A percentile compares a stretch with the other conserved stretches of the same genome.
These are phyloP conservation scores for Vigna reflexopilosa DNA, from an alignment of 306 rosid genomes.

Conservation along the genomic window DNA sequence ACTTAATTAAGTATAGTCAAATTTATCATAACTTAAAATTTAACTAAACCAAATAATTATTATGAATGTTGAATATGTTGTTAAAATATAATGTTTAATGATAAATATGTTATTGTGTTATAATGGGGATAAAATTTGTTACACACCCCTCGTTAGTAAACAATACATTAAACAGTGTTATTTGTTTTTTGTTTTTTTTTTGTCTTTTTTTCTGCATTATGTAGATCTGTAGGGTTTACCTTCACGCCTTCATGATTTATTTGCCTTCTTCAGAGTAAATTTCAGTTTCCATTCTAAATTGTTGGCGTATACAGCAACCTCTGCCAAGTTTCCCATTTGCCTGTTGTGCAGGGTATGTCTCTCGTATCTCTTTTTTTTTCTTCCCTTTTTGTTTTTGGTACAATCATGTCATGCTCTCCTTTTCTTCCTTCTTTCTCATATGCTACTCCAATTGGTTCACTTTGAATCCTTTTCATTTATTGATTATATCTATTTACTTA, in stretches of 20 bases:
- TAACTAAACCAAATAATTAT: too few relatives aligned
- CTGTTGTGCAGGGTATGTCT: neutral
- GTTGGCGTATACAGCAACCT: slow-evolving; percentile 6
- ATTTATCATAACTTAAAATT: too few relatives aligned
- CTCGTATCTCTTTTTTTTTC: neutral
- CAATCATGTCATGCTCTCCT: slow-evolving; percentile 10
- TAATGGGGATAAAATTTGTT: too few relatives aligned
- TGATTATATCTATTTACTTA: neutral
- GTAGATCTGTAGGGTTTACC: neutral
- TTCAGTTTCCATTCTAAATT: slow-evolving; percentile 1
- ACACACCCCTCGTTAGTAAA: too few relatives aligned
- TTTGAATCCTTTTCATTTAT: neutral
- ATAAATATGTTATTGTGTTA: too few relatives aligned
- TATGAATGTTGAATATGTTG: too few relatives aligned
- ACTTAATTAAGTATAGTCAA: too few relatives aligned
- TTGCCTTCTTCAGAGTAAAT: neutral
- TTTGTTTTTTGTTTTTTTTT: too few relatives aligned
- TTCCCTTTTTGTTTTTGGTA: neutral
- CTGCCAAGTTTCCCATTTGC: slow-evolving; percentile 10
- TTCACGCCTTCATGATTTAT: neutral
- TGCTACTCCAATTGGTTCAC: neutral
- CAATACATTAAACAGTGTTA: too few relatives aligned
- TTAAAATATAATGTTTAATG: too few relatives aligned
- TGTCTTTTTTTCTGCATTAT: neutral
- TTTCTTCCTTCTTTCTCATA: neutral